phyloP scores from a whole-genome alignment of 495 filamentous ascomycete species.

The Talaromyces stipitatus region DNA sequence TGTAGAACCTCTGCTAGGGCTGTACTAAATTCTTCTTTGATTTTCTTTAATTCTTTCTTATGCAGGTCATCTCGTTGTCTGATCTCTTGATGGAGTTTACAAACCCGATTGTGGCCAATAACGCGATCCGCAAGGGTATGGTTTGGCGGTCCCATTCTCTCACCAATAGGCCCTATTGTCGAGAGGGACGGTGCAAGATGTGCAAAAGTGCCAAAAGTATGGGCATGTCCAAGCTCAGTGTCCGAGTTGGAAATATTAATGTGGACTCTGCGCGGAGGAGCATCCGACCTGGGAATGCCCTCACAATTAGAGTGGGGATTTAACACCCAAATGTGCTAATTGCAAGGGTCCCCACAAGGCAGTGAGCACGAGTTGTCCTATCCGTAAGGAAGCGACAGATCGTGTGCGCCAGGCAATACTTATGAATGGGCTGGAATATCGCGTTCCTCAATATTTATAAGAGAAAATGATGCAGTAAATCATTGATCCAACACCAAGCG shows the following conservation, averaged over 20 bases:
- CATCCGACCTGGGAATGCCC: slow-evolving; percentile 16
- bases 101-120: slow-evolving; percentile 12
- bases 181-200: slow-evolving; percentile 11
- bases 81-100: slow-evolving; percentile 15
- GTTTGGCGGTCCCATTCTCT: slow-evolving; percentile 10
- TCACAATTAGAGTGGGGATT: not conserved
- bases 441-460: not conserved
- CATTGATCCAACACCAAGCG: not conserved
- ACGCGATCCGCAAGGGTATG: slow-evolving; percentile 6
- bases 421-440: not conserved
- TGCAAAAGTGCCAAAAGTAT: slow-evolving; percentile 14
- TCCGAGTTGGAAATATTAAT: slow-evolving; percentile 5
- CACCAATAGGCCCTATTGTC: slow-evolving; percentile 4
- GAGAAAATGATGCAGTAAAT: not conserved
- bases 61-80: not conserved
- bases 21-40: not conserved
- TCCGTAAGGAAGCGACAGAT: not conserved
- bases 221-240: slow-evolving; percentile 14
- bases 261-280: slow-evolving; percentile 7
- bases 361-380: not conserved
- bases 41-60: not conserved
- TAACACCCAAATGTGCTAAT: slow-evolving; percentile 10
- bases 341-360: not conserved
- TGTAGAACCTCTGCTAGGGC: not conserved
- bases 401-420: not conserved